phyloP scores from a whole-genome alignment of 441 rosid species.

The Daphne laureola region DNA sequence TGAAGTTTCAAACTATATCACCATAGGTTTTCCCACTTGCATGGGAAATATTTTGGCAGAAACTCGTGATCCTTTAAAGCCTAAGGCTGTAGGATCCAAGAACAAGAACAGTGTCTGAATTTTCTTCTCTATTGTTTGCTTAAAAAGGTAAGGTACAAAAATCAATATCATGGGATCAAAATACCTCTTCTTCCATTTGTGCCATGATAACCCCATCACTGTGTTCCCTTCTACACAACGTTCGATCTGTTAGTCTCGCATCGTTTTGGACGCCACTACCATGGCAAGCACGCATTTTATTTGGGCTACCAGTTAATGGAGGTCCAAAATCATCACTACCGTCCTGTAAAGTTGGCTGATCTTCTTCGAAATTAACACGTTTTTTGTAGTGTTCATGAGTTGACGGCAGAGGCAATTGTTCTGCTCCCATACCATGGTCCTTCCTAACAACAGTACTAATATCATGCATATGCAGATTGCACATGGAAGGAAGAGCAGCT shows the following conservation, averaged over 20 bases:
- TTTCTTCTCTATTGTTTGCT: too few species aligned
- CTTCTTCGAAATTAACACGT: conserved; percentile 25
- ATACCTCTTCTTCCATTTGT: conserved; percentile 35
- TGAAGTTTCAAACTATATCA: too few species aligned
- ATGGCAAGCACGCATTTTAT: conserved; percentile 16
- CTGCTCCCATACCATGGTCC: conserved; percentile 25
- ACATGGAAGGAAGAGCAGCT: conserved; percentile 27
- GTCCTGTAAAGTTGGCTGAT: conserved; percentile 24
- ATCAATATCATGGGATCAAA: conserved; percentile 2
- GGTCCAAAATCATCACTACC: conserved; percentile 21
- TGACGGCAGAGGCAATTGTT: conserved; percentile 23
- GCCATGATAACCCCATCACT: conserved; percentile 18
- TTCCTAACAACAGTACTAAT: conserved; percentile 29
- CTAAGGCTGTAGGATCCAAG: too few species aligned
- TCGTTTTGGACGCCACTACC: conserved; percentile 18
- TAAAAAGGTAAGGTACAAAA: too few species aligned
- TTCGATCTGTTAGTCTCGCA: conserved; percentile 17
- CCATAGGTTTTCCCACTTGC: too few species aligned
- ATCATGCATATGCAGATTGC: conserved; percentile 29
- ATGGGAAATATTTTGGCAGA: too few species aligned
- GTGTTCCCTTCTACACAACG: conserved; percentile 26
- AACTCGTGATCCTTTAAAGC: too few species aligned
- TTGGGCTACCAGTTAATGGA: conserved; percentile 12
- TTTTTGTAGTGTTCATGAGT: conserved; percentile 26
- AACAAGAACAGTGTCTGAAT: too few species aligned